Base-by-base conservation (phyloP, 2,329 filamentous ascomycete genomes). In the Pseudovirgaria hyperparasitica region DNA sequence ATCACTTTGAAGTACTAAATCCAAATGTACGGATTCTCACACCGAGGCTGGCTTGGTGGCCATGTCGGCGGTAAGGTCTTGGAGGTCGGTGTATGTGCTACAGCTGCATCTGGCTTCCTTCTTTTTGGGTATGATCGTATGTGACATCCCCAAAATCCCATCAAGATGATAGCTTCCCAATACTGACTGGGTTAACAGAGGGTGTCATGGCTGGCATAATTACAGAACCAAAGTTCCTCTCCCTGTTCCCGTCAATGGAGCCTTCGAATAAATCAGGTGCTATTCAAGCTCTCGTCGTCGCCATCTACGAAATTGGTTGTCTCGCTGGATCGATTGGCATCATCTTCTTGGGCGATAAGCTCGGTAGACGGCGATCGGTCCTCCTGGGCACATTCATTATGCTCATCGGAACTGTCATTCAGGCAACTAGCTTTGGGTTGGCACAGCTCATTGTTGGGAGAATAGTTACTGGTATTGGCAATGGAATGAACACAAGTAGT, bases 401-500 rank as follows among this genome's bases (percentile, higher is more conserved):
- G 55, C 57, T 59, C 16, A 23, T 60, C 13, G 58, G 58, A 10
- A 53, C 54, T 4, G 41, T 57, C 13, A 55, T 62, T 12, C 57
- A 60, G 26, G 37, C 54, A 17, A 41, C 48, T 7, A 25, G 50
- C 2, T 37, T 56, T 19, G 44, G 48, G 2, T 56, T 56, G 2
- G 57, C 61, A 4, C 65, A 69, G 35, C 64, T 68, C 45, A 65
- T 68, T 33, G 44, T 67, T 28, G 65, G 65, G 7, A 57, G 65
- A 25, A 55, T 58, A 4, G 54, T 69, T 26, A 68, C 65, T 11
- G 65, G 65, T 28, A 44, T 69, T 12, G 65, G 65, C 5, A 69
- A 68, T 33, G 65, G 65, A 12, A 66, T 70, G 50, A 69, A 69
- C 45, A 68, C 63, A 4, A 60, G 58, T 0, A 67, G 63, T 0